Conservation (phyloP, 139 green algal species). For the Gonium pectorale region DNA sequence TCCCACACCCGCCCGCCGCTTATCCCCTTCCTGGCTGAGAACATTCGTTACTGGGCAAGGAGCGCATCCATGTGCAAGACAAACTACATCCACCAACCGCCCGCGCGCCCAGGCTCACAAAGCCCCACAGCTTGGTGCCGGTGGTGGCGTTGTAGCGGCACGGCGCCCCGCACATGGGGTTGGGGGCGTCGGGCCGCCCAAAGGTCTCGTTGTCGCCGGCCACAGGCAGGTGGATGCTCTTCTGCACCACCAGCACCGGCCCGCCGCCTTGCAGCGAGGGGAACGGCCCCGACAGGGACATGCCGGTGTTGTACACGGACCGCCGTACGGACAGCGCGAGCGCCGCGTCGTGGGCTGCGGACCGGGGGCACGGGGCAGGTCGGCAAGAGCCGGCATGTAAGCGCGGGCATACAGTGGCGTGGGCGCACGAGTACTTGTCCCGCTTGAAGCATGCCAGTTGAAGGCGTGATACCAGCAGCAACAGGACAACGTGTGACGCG, state of each 20-base stretch:
- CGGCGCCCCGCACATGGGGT: background rate
- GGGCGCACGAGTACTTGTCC: background rate
- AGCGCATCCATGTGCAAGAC: background rate
- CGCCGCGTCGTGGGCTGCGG: background rate
- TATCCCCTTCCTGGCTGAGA: background rate
- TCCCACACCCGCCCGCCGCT: background rate
- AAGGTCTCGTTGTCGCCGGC: background rate
- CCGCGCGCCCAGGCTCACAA: background rate
- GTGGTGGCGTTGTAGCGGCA: slow-evolving; percentile 13
- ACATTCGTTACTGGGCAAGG: background rate
- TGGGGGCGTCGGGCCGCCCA: background rate
- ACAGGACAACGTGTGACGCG: too few relatives aligned
- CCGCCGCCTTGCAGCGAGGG: background rate
- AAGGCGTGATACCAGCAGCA: background rate
- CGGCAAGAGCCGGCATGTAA: background rate
- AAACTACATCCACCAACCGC: background rate
- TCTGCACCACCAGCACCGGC: background rate
- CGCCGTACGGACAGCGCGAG: background rate
- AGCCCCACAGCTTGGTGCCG: slow-evolving; percentile 12
- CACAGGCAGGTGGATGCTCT: background rate
- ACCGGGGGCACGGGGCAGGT: background rate
- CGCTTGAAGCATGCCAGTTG: background rate
- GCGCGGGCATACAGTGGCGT: background rate
- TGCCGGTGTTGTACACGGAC: background rate
- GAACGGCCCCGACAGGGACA: background rate